These are phyloP conservation scores for Myrica gale DNA, from an alignment of 306 rosid species.

Conservation along the genomic window DNA sequence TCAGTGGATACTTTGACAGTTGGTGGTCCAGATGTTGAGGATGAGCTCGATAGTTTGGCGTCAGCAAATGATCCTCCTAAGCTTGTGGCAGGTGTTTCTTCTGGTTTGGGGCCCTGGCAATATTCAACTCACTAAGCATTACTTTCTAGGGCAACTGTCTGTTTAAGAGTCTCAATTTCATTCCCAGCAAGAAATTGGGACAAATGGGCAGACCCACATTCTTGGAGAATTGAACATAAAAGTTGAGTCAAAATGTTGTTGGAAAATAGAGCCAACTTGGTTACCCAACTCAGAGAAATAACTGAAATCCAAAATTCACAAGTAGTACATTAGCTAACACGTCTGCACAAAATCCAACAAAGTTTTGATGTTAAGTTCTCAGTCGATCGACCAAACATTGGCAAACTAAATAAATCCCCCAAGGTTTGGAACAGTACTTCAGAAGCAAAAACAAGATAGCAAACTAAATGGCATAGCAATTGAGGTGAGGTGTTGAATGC, in stretches of 20 bases:
- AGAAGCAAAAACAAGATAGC: not conserved
- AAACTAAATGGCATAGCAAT: not conserved
- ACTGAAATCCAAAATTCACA: not conserved
- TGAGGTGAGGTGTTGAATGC: not conserved
- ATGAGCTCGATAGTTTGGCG: constrained; percentile 52
- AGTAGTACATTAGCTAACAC: not conserved
- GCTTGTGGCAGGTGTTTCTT: constrained; percentile 44
- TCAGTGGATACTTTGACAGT: constrained; percentile 68
- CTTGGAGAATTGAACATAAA: not conserved
- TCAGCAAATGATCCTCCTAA: constrained; percentile 57
- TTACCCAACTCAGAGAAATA: not conserved
- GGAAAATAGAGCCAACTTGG: not conserved
- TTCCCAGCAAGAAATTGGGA: no score
- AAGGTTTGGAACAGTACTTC: not conserved
- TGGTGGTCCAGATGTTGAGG: constrained; percentile 49
- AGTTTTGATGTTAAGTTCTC: not conserved
- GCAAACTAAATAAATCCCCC: not conserved
- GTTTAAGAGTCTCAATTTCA: not conserved
- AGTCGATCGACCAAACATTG: not conserved
- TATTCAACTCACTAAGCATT: constrained; percentile 16
- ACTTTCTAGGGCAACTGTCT: not conserved
- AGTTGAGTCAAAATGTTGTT: not conserved
- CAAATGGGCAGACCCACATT: not conserved
- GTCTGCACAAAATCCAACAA: not conserved
- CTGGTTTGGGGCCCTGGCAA: constrained; percentile 79